Conservation (phyloP, 2,329 filamentous ascomycete species). For the Pseudocercospora fuligena region DNA sequence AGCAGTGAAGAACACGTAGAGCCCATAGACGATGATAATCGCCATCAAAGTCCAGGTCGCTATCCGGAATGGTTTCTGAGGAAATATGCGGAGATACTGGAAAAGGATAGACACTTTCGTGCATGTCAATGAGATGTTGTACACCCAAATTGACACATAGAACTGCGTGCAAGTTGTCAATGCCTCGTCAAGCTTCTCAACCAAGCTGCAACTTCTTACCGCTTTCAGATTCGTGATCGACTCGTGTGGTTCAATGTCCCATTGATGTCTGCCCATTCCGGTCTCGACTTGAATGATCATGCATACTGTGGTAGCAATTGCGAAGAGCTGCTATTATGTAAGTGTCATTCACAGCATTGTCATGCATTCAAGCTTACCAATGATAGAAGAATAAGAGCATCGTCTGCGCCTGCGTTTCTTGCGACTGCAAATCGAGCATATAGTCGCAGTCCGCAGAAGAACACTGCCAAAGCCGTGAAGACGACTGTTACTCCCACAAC, state of each 20-base stretch:
- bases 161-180: slow-evolving; percentile 17
- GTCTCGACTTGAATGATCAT: slow-evolving; percentile 30
- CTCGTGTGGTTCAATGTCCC: slow-evolving; percentile 21
- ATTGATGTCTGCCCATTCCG: slow-evolving; percentile 30
- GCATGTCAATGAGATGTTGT: slow-evolving; percentile 45
- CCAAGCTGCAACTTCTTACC: background rate
- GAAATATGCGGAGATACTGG: slow-evolving; percentile 56
- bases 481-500: slow-evolving; percentile 29
- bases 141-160: slow-evolving; percentile 37
- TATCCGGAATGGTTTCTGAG: slow-evolving; percentile 44
- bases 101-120: slow-evolving; percentile 54
- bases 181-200: background rate
- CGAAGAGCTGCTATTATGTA: slow-evolving; percentile 18
- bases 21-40: slow-evolving; percentile 41
- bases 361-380: slow-evolving; percentile 19
- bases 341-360: background rate
- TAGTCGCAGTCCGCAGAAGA: slow-evolving; percentile 29
- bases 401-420: slow-evolving; percentile 32
- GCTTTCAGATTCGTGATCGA: slow-evolving; percentile 28
- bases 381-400: slow-evolving; percentile 30
- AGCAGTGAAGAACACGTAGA: slow-evolving; percentile 43
- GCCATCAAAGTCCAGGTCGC: slow-evolving; percentile 37
- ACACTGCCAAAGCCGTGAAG: slow-evolving; percentile 29
- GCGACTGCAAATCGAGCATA: slow-evolving; percentile 30
- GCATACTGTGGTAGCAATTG: slow-evolving; percentile 23